Percentiles rank a stretch among this genome's conserved stretches.
Conservation (phyloP, 371 early-diverging fungal genomes). For the Actinomortierella wolfii region DNA sequence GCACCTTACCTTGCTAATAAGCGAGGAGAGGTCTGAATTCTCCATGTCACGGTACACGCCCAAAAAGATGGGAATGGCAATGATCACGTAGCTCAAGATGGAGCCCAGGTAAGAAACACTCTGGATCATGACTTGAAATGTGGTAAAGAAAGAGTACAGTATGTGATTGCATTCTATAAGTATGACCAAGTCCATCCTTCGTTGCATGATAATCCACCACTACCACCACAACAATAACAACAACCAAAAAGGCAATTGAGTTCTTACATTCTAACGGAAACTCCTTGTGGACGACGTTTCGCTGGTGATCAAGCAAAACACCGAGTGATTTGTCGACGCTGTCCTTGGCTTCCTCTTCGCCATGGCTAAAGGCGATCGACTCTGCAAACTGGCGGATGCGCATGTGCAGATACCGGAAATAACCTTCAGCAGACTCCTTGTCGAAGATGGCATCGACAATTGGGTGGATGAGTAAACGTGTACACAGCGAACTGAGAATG, state of each 20-base stretch:
- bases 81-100: conserved; percentile 80
- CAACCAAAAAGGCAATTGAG: neutral
- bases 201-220: too few relatives aligned
- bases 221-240: too few relatives aligned
- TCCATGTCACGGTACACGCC: conserved; percentile 75
- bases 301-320: conserved; percentile 59
- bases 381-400: conserved; percentile 77
- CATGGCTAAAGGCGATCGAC: conserved; percentile 78
- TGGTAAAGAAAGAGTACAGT: neutral
- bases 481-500: conserved; percentile 63
- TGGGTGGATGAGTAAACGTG: conserved; percentile 70
- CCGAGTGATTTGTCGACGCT: conserved; percentile 60
- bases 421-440: conserved; percentile 83
- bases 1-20: conserved; percentile 73
- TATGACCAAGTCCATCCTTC: too few relatives aligned
- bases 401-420: conserved; percentile 75
- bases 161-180: too few relatives aligned
- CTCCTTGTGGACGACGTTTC: conserved; percentile 62
- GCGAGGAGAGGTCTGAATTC: conserved; percentile 67
- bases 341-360: conserved; percentile 66
- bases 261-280: conserved; percentile 65
- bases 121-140: conserved; percentile 59
- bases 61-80: conserved; percentile 81
- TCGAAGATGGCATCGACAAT: conserved; percentile 75
- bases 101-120: conserved; percentile 81